phyloP scores from a whole-genome alignment of 441 rosid species.

The Adansonia gregorii region DNA sequence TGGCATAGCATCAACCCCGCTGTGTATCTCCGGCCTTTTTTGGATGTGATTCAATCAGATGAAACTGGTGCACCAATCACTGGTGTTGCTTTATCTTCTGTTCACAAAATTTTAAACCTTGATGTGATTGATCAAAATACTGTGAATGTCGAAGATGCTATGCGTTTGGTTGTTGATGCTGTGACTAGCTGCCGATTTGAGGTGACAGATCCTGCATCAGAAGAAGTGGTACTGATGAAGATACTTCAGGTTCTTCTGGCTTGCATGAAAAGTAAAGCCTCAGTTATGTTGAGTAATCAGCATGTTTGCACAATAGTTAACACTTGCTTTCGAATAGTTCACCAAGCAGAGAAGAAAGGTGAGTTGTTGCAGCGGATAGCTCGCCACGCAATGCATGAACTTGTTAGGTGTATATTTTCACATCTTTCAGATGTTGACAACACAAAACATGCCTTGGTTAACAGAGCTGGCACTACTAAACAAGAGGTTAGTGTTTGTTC shows the following conservation, averaged over 20 bases:
- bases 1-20: slow-evolving; percentile 69
- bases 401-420: slow-evolving; percentile 69
- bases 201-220: slow-evolving; percentile 80
- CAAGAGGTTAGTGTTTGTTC: slow-evolving; percentile 53
- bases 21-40: slow-evolving; percentile 70
- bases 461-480: slow-evolving; percentile 50
- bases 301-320: slow-evolving; percentile 74
- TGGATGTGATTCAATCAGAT: slow-evolving; percentile 71
- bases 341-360: slow-evolving; percentile 78
- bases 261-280: slow-evolving; percentile 73
- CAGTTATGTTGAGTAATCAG: slow-evolving; percentile 72
- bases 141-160: slow-evolving; percentile 66
- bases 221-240: slow-evolving; percentile 79
- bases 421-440: slow-evolving; percentile 71
- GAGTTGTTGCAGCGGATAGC: slow-evolving; percentile 73
- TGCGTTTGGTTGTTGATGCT: slow-evolving; percentile 72
- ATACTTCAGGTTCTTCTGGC: slow-evolving; percentile 80
- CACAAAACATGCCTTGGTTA: slow-evolving; percentile 59
- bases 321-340: slow-evolving; percentile 78
- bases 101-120: slow-evolving; percentile 65
- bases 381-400: slow-evolving; percentile 76
- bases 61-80: slow-evolving; percentile 85
- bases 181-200: slow-evolving; percentile 82
- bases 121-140: slow-evolving; percentile 65
- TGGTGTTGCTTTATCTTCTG: slow-evolving; percentile 69